Conservation (phyloP, 169 alveolate species). For the Plasmodium gaboni region DNA sequence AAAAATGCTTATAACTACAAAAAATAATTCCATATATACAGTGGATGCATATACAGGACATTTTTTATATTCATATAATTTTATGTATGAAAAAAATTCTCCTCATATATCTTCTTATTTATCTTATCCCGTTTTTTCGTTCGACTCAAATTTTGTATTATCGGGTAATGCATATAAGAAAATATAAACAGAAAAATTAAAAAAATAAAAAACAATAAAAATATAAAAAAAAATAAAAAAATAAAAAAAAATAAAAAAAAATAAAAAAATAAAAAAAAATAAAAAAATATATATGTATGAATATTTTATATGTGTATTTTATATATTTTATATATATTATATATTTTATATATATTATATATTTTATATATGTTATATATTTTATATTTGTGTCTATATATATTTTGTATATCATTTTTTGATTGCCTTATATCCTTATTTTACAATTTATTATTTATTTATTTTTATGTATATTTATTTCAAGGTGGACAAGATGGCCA, state of each 20-base stretch:
- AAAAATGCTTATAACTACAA: slow-evolving; percentile 65
- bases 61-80: slow-evolving; percentile 39
- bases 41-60: slow-evolving; percentile 71
- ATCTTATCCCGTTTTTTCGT: slow-evolving; percentile 58
- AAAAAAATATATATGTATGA: neutral
- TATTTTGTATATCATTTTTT: neutral
- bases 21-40: slow-evolving; percentile 25
- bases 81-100: slow-evolving; percentile 24
- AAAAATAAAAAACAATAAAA: neutral
- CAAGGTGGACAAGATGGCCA: slow-evolving; percentile 69
- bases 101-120: neutral
- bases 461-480: neutral
- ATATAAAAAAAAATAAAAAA: too few relatives aligned
- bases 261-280: too few relatives aligned
- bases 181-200: neutral
- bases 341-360: neutral
- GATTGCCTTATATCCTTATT: neutral
- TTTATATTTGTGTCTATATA: neutral
- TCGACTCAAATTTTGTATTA: slow-evolving; percentile 60
- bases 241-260: too few relatives aligned
- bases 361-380: neutral
- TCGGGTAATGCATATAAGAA: slow-evolving; percentile 18
- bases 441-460: slow-evolving; percentile 2
- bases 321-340: neutral
- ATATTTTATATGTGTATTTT: neutral